A percentile compares a stretch with the other conserved stretches of the same genome.
Conservation (phyloP, 257 asterid genomes). For the Primulina tabacum region DNA sequence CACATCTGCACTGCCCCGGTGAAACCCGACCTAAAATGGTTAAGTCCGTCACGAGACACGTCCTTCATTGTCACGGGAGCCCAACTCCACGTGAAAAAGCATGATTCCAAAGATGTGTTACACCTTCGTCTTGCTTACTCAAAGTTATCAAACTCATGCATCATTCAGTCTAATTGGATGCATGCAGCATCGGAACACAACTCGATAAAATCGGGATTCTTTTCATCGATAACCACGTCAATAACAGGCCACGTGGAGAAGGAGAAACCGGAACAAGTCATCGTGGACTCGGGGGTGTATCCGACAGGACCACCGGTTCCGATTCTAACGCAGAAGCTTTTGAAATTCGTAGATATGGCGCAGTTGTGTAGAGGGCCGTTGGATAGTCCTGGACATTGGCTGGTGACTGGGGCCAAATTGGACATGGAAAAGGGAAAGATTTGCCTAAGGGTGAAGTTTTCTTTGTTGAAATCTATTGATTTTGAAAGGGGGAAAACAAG, state of each 20-base stretch:
- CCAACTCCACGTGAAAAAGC: constrained; percentile 56
- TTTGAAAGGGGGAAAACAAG: neutral
- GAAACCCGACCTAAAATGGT: constrained; percentile 59
- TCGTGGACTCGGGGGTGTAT: constrained; percentile 71
- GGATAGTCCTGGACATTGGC: constrained; percentile 93
- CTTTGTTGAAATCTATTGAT: constrained; percentile 46
- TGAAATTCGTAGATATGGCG: constrained; percentile 66
- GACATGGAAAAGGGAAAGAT: constrained; percentile 75
- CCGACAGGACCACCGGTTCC: constrained; percentile 79
- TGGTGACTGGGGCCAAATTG: constrained; percentile 79
- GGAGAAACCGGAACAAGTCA: constrained; percentile 38
- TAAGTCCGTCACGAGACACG: constrained; percentile 20
- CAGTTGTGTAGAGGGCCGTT: constrained; percentile 70
- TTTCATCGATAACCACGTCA: constrained; percentile 61
- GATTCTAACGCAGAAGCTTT: constrained; percentile 43
- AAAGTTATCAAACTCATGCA: constrained; percentile 34
- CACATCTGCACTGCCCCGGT: constrained; percentile 76
- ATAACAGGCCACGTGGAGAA: constrained; percentile 35
- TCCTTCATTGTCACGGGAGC: constrained; percentile 85
- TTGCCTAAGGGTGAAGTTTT: constrained; percentile 68
- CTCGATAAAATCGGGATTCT: constrained; percentile 44
- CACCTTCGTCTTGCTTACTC: constrained; percentile 64
- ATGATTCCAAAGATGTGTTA: constrained; percentile 38
- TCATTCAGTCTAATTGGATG: constrained; percentile 72
- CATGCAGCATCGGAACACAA: constrained; percentile 40